These are phyloP conservation scores for Penicillium angulare DNA, from an alignment of 495 filamentous ascomycete species.

Conservation along the genomic window DNA sequence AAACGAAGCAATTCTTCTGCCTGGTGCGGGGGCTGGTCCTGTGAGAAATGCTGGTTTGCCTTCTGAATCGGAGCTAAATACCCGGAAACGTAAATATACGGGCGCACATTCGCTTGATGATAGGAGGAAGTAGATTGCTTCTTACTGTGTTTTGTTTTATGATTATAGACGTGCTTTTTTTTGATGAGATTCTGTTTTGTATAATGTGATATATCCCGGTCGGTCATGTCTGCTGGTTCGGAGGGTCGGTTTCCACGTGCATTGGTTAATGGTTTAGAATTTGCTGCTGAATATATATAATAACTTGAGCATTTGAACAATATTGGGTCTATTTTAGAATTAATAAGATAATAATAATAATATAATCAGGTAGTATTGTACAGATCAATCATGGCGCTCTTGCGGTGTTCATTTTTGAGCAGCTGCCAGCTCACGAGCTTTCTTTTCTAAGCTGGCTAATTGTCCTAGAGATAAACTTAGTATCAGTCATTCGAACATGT, in stretches of 20 bases:
- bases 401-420: slow-evolving; percentile 21
- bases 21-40: not conserved
- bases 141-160: not conserved
- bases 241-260: no score
- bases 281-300: no score
- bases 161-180: no score
- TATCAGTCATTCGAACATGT: no score
- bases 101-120: not conserved
- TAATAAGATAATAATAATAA: no score
- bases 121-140: not conserved
- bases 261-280: no score
- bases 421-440: slow-evolving; percentile 38
- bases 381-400: slow-evolving; percentile 3
- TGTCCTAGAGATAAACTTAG: slow-evolving; percentile 40
- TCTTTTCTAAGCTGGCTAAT: slow-evolving; percentile 40
- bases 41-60: not conserved
- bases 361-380: slow-evolving; percentile 14
- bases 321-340: no score
- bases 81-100: slow-evolving; percentile 29
- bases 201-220: not conserved
- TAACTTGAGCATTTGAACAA: no score
- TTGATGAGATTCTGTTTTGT: no score
- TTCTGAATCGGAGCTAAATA: slow-evolving; percentile 1
- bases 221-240: not conserved
- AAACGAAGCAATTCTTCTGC: not conserved